phyloP scores from a whole-genome alignment of 2,329 filamentous ascomycete species.

The Coniochaeta sp. region DNA sequence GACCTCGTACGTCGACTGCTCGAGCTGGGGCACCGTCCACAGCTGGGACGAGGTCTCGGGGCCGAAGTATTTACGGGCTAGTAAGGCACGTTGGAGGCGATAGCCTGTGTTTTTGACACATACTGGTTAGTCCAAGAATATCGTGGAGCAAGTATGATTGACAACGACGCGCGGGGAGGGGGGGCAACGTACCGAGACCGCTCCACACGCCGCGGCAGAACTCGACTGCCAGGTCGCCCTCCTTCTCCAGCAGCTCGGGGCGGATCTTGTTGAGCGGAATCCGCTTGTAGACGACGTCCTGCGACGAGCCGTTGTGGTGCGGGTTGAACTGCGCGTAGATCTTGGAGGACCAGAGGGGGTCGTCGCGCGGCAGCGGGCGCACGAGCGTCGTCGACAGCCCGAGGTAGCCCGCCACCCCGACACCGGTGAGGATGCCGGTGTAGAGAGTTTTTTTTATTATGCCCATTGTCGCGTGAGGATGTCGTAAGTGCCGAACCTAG shows the following conservation, averaged over 20 bases:
- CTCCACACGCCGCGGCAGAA: slow-evolving; percentile 64
- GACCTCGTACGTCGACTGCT: slow-evolving; percentile 48
- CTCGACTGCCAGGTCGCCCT: slow-evolving; percentile 49
- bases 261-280: slow-evolving; percentile 57
- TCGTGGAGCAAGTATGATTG: too few species aligned
- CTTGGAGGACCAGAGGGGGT: slow-evolving; percentile 53
- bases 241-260: slow-evolving; percentile 56
- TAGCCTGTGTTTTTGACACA: slow-evolving; percentile 40
- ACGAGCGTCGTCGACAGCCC: slow-evolving; percentile 49
- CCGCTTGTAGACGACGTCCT: slow-evolving; percentile 57
- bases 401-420: slow-evolving; percentile 42
- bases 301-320: slow-evolving; percentile 51
- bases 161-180: not conserved
- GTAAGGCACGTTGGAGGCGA: slow-evolving; percentile 48
- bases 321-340: slow-evolving; percentile 55
- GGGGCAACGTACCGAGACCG: slow-evolving; percentile 43
- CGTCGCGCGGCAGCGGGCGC: slow-evolving; percentile 48
- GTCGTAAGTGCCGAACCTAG: too few species aligned
- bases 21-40: slow-evolving; percentile 51
- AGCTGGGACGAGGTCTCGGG: slow-evolving; percentile 52
- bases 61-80: slow-evolving; percentile 51
- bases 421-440: slow-evolving; percentile 40
- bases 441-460: slow-evolving; percentile 39
- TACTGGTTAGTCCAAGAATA: too few species aligned
- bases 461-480: slow-evolving; percentile 35